These are phyloP conservation scores for Arxiozyma telluris DNA, from an alignment of 1,139 yeast genomes.

Conservation along the genomic window DNA sequence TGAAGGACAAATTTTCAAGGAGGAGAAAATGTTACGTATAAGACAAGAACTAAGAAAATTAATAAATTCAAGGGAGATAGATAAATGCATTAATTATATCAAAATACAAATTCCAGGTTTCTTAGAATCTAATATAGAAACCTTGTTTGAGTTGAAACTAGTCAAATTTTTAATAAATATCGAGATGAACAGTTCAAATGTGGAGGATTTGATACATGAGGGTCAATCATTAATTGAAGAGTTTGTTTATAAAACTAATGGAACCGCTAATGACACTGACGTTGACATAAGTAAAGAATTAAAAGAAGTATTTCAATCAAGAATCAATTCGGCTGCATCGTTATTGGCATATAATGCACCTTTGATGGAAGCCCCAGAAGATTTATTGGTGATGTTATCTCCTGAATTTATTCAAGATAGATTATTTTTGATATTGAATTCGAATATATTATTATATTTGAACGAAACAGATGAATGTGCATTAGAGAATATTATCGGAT, in stretches of 20 bases:
- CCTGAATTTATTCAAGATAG: conserved; percentile 26
- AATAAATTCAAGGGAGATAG: conserved; percentile 40
- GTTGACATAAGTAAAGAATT: conserved; percentile 14
- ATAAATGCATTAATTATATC: conserved; percentile 38
- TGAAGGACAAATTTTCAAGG: conserved; percentile 25
- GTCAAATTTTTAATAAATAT: conserved; percentile 38
- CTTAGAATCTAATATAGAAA: conserved; percentile 34
- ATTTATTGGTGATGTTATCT: conserved; percentile 19
- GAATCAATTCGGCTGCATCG: conserved; percentile 39
- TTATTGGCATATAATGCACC: conserved; percentile 48
- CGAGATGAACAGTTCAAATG: conserved; percentile 14
- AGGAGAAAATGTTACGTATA: conserved; percentile 37
- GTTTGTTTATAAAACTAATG: conserved; percentile 27
- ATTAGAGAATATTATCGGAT: conserved; percentile 24
- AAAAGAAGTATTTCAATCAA: conserved; percentile 26
- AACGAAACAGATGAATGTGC: conserved; percentile 25
- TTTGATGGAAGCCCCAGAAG: conserved; percentile 24
- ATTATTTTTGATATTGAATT: conserved; percentile 25
- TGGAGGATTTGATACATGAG: conserved; percentile 7
- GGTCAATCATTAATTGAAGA: conserved; percentile 41
- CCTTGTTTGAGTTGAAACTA: conserved; percentile 47
- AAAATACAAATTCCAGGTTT: conserved; percentile 39
- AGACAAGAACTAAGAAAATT: conserved; percentile 48
- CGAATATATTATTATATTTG: conserved; percentile 18
- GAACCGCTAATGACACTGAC: neutral